Evolutionary conservation across 2,329 filamentous ascomycete genomes (phyloP).

Genomic region (Domatiomyces globalis): DNA sequence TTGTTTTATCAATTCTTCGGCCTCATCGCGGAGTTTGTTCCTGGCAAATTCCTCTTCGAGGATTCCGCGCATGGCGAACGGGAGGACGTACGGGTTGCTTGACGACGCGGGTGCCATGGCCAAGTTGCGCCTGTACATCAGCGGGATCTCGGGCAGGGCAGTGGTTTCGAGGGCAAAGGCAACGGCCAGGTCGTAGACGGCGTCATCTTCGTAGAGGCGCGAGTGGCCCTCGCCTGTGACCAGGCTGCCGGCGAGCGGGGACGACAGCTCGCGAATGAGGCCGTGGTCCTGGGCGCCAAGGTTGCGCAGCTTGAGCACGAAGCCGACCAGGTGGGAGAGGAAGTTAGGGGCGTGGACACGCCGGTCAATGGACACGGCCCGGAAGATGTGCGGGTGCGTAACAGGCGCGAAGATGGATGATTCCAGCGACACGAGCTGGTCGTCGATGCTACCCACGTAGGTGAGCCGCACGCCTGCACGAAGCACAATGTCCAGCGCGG

Average conservation of each 20-base stretch:
- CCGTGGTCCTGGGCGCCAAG: slow-evolving; percentile 87
- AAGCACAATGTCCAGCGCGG: slow-evolving; percentile 58
- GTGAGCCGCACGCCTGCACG: slow-evolving; percentile 69
- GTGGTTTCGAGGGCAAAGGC: slow-evolving; percentile 62
- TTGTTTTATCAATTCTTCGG: slow-evolving; percentile 61
- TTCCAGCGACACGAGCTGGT: slow-evolving; percentile 89
- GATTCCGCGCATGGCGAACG: slow-evolving; percentile 89
- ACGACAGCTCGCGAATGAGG: slow-evolving; percentile 75
- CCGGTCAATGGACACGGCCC: slow-evolving; percentile 91
- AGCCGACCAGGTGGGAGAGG: slow-evolving; percentile 80
- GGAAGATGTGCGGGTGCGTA: slow-evolving; percentile 82
- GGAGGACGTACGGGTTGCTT: slow-evolving; percentile 76
- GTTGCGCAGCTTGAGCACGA: slow-evolving; percentile 85
- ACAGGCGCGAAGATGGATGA: slow-evolving; percentile 78
- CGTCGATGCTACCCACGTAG: slow-evolving; percentile 88
- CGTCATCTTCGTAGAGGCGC: slow-evolving; percentile 75
- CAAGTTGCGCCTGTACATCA: not conserved
- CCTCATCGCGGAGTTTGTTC: slow-evolving; percentile 63
- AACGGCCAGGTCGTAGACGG: slow-evolving; percentile 68
- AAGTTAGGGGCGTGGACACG: slow-evolving; percentile 87
- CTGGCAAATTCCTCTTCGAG: slow-evolving; percentile 85
- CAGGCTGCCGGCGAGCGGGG: slow-evolving; percentile 75
- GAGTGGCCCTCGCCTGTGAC: slow-evolving; percentile 91
- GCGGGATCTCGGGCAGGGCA: slow-evolving; percentile 24
- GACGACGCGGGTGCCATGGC: slow-evolving; percentile 22